Evolutionary conservation across 768 basidiomycete genomes (phyloP), one percentile per base, ranked within the genome.

Genomic region (Termitomyces eurrhizus): DNA sequence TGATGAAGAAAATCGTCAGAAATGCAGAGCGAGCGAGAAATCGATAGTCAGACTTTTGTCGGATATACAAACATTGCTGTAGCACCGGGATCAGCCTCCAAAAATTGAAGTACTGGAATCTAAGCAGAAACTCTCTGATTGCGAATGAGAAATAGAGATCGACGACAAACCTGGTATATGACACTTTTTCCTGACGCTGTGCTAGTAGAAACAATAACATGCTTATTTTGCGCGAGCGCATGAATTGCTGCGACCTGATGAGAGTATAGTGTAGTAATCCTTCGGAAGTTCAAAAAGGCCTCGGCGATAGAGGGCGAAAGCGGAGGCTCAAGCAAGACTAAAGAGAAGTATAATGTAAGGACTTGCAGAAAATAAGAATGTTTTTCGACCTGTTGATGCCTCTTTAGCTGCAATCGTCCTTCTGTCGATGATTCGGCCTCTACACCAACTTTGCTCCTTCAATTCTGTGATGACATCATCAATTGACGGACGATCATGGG

Each of bases 111-210:
- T 6, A 92, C 68, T 0, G 93, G 93, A 24, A 93, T 81, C 89
- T 93, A 56, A 50, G 13, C 29, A 16, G 18, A 6, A 5, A 44
- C 5, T 44, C 21, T 36, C 46, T 26, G n/a, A 1, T 26, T 5
- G 12, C 18, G 8, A 35, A n/a, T 13, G 33, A 41, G 49, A 14
- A 54, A 29, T 36, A 54, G 6, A 37, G 9, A 21, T 32, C 16
- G 24, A 2, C 2, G 4, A 55, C 66, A 36, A 59, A 87, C 91
- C 77, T 93, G 92, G 70, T 93, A 94, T 46, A 93, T 92, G 14
- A 93, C 75, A 73, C 90, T 93, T 75, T 93, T 94, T 3, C 92
- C 92, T 4, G 92, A 93, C 7, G 93, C 93, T 8, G 94, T 96
- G 63, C 88, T 89, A 0, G 93, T 95, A 5, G 92, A 94, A 33